These are phyloP conservation scores for Colletotrichum liaoningense DNA, from an alignment of 2,329 filamentous ascomycete species.

Conservation along the genomic window DNA sequence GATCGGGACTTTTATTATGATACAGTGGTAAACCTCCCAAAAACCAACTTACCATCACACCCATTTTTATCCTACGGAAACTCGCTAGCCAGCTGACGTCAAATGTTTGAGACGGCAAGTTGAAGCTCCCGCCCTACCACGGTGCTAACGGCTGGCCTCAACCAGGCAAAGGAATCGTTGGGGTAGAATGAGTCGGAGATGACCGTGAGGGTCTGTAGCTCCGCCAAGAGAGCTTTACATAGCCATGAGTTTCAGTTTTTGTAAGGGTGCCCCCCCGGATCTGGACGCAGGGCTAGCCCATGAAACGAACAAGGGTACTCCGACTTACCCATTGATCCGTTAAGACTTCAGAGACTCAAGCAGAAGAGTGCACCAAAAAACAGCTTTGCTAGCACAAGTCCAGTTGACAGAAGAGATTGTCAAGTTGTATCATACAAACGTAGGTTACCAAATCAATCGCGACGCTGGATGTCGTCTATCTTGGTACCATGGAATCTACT, in stretches of 20 bases:
- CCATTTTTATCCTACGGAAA: no score
- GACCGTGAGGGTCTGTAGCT: background rate
- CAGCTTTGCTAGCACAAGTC: no score
- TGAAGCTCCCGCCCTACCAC: background rate
- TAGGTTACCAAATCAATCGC: no score
- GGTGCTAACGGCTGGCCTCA: background rate
- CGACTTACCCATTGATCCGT: background rate
- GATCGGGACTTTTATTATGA: background rate
- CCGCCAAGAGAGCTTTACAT: background rate
- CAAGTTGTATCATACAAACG: no score
- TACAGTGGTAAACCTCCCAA: background rate
- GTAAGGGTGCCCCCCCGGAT: background rate
- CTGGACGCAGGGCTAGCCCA: background rate
- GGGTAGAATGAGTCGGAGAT: background rate
- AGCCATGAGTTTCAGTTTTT: background rate
- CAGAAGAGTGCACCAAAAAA: no score
- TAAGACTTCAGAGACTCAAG: no score
- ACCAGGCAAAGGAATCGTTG: background rate
- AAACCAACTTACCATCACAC: background rate
- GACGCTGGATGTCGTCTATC: no score
- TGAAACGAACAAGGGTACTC: background rate
- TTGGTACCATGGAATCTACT: background rate
- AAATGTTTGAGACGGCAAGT: background rate
- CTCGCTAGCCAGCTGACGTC: background rate
- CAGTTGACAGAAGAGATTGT: no score